phyloP scores from a whole-genome alignment of 2,329 filamentous ascomycete genomes.

The Colletotrichum chlorophyti region DNA sequence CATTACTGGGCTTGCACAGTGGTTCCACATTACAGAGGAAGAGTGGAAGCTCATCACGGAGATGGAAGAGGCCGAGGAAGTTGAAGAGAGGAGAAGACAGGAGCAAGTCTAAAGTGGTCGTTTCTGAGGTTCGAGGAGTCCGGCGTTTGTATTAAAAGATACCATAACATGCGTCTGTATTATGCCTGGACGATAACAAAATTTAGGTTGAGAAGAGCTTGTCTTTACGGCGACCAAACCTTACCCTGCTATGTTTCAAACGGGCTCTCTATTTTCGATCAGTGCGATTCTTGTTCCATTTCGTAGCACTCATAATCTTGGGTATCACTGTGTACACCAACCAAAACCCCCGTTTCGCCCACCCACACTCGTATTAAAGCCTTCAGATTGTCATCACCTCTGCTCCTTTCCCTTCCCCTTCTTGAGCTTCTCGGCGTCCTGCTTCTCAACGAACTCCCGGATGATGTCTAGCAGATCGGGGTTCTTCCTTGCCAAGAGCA shows the following conservation, averaged over 20 bases:
- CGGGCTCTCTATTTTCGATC: too few relatives aligned
- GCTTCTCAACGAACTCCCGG: slow-evolving; percentile 69
- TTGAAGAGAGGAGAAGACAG: slow-evolving; percentile 15
- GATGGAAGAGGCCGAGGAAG: slow-evolving; percentile 35
- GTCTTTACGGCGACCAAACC: too few relatives aligned
- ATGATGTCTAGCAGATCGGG: slow-evolving; percentile 82
- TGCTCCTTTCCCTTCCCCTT: slow-evolving; percentile 23
- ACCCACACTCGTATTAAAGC: not conserved
- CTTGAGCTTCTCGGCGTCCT: slow-evolving; percentile 51
- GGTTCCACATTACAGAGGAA: slow-evolving; percentile 49
- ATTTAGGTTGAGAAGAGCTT: too few relatives aligned
- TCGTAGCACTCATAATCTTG: too few relatives aligned
- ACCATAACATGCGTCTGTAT: too few relatives aligned
- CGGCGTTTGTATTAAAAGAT: not conserved
- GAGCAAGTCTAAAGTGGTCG: not conserved
- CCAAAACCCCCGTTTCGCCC: not conserved
- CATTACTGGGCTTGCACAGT: slow-evolving; percentile 45
- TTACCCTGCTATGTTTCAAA: not conserved
- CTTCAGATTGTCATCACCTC: not conserved
- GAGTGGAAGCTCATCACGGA: slow-evolving; percentile 45
- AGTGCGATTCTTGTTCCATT: too few relatives aligned
- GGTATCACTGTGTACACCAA: slow-evolving; percentile 11
- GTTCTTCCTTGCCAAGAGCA: slow-evolving; percentile 87
- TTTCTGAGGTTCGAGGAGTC: not conserved
- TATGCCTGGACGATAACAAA: too few relatives aligned